These are phyloP conservation scores for Eucalyptus marginata DNA, from an alignment of 345 rosid species.

Conservation along the genomic window DNA sequence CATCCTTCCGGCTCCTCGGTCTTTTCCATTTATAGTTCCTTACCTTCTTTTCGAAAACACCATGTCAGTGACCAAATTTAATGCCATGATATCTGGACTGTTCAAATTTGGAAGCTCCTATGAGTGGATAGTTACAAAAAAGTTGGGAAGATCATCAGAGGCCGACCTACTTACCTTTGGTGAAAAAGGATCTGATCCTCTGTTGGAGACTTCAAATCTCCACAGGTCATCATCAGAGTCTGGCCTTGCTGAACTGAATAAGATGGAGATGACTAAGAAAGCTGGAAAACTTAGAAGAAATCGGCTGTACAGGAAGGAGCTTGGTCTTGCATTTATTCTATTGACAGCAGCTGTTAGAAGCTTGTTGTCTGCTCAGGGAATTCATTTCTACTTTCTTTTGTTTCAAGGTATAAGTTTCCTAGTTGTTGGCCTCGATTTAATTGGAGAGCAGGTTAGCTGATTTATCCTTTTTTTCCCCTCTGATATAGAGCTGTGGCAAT, in stretches of 20 bases:
- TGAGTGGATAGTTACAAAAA: slow-evolving; percentile 92
- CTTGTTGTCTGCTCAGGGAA: slow-evolving; percentile 79
- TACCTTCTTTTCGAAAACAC: slow-evolving; percentile 95
- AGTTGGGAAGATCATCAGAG: slow-evolving; percentile 88
- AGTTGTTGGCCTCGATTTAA: slow-evolving; percentile 81
- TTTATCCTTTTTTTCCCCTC: neutral
- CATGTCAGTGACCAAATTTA: slow-evolving; percentile 94
- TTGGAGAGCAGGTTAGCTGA: slow-evolving; percentile 83
- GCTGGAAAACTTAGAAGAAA: slow-evolving; percentile 29
- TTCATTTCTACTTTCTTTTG: slow-evolving; percentile 81
- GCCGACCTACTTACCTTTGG: slow-evolving; percentile 64
- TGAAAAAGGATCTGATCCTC: slow-evolving; percentile 45
- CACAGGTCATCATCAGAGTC: slow-evolving; percentile 61
- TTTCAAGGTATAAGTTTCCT: slow-evolving; percentile 84
- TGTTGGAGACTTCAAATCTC: slow-evolving; percentile 15
- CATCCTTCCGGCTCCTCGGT: slow-evolving; percentile 75
- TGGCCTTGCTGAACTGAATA: slow-evolving; percentile 50
- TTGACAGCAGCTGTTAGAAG: slow-evolving; percentile 66
- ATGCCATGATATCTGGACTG: slow-evolving; percentile 92
- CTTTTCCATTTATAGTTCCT: slow-evolving; percentile 87
- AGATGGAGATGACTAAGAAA: slow-evolving; percentile 38
- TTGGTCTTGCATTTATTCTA: slow-evolving; percentile 56
- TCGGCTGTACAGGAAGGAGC: slow-evolving; percentile 62
- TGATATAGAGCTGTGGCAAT: neutral
- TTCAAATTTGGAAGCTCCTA: slow-evolving; percentile 74